Base-by-base conservation (phyloP, 108 stramenopile species). In the Epithemia pelagica region DNA sequence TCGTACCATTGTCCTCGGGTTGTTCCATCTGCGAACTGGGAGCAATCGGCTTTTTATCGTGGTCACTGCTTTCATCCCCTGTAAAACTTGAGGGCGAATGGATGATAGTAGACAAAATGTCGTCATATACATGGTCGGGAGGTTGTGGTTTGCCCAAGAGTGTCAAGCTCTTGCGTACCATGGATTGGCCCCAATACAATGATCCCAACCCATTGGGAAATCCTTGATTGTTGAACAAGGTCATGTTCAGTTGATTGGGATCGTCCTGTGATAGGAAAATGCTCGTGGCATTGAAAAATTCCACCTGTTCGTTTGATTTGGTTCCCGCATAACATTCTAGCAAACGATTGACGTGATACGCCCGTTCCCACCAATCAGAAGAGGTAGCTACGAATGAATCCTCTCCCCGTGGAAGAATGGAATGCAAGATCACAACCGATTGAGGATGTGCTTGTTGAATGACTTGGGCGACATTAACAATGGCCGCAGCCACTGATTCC, bases 271-370 rank as follows among this genome's bases (percentile, higher is more conserved):
- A 33, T 8, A 30, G 15, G 57, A 72, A 72, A 15, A 66, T 2
- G 52, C 10, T 19, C 8, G 71, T 37, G 3, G 71, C 65, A 53
- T 72, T 54, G 51, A 72, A 72, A 46, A 56, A 72, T 28, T 46
- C 65, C 0, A 72, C 58, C 2, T 37, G 0, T 18, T 65, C 55
- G n/a, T n/a, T n/a, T 20, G 26, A 21, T 46, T 5, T 15, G n/a
- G 53, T 26, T 10, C 59, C 57, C 20, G 26, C 52, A 59, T 66
- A 66, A 32, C 64, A 65, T 52, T 58, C 55, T 32, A 72, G 32
- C 23, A 30, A 18, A 15, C 60, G 46, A 60, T 72, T 72, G 33
- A 72, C 57, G 57, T 32, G 24, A 20, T 27, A 25, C 54, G 65
- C 15, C 5, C 15, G 10, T 5, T 46, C 15, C 37, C 37, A 46